These are phyloP conservation scores for Hypoxylon lienhwacheense DNA, from an alignment of 495 filamentous ascomycete genomes.

Conservation along the genomic window DNA sequence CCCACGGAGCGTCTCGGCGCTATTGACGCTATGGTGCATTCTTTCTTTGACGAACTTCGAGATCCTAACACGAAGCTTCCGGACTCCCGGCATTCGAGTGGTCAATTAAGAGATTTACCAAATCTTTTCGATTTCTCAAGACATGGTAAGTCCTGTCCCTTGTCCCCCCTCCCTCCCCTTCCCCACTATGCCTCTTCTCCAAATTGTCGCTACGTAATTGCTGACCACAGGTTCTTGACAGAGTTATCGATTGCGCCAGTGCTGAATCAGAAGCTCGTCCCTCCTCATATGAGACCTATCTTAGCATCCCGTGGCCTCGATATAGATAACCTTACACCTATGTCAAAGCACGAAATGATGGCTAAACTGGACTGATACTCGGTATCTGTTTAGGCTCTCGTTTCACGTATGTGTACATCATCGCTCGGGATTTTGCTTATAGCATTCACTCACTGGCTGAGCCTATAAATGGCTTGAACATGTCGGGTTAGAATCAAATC, in stretches of 20 bases:
- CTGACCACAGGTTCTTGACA: conserved; percentile 44
- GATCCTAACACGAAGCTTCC: conserved; percentile 85
- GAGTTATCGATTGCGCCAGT: conserved; percentile 93
- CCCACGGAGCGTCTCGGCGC: conserved; percentile 93
- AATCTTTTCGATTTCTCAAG: conserved; percentile 88
- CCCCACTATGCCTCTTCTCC: no score
- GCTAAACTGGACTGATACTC: conserved; percentile 86
- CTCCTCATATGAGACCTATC: conserved; percentile 72
- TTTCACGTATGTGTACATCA: conserved; percentile 34
- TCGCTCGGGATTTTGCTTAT: conserved; percentile 36
- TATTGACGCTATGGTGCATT: conserved; percentile 95
- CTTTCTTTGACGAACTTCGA: conserved; percentile 96
- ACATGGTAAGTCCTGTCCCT: conserved; percentile 68
- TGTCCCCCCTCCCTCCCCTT: background rate
- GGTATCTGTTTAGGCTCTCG: conserved; percentile 25
- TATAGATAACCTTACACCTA: conserved; percentile 88
- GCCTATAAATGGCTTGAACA: conserved; percentile 35
- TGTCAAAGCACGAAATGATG: conserved; percentile 94
- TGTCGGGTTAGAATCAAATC: conserved; percentile 21
- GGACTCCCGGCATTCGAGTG: conserved; percentile 86
- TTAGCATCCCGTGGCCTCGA: conserved; percentile 80
- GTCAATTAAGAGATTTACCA: conserved; percentile 75
- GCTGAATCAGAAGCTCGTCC: conserved; percentile 85
- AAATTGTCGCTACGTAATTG: background rate
- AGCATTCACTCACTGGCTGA: conserved; percentile 37